These are phyloP conservation scores for Blastobotrys apis DNA, from an alignment of 1,139 yeast genomes.

Conservation along the genomic window DNA sequence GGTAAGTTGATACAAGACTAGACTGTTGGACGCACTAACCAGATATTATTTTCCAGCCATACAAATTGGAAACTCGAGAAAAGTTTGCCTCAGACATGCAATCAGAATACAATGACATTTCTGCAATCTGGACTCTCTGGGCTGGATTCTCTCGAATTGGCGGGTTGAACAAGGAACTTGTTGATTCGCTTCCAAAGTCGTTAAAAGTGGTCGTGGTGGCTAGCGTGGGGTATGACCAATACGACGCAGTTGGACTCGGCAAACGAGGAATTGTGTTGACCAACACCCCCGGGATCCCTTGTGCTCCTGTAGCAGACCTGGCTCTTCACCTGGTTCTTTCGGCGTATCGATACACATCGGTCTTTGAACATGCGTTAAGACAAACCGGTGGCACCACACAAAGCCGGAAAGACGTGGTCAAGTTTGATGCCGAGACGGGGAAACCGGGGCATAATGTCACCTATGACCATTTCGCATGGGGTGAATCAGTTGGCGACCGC, in stretches of 20 bases:
- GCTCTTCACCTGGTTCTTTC: conserved; percentile 58
- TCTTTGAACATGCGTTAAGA: conserved; percentile 46
- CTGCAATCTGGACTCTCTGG: conserved; percentile 29
- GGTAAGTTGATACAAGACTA: conserved; percentile 1
- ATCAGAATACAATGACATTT: conserved; percentile 27
- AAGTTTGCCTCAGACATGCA: conserved; percentile 29
- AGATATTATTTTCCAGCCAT: conserved; percentile 5
- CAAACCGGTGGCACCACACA: conserved; percentile 41
- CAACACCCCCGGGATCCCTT: conserved; percentile 51
- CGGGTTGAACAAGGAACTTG: conserved; percentile 36
- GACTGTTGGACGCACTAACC: background rate
- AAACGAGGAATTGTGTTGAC: conserved; percentile 51
- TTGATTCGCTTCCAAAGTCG: conserved; percentile 48
- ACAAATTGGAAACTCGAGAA: conserved; percentile 19
- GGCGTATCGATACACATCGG: conserved; percentile 57
- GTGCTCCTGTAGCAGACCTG: conserved; percentile 74
- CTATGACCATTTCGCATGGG: conserved; percentile 15
- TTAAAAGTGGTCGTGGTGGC: conserved; percentile 59
- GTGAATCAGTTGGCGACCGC: conserved; percentile 17
- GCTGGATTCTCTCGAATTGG: conserved; percentile 21
- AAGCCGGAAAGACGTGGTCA: conserved; percentile 35
- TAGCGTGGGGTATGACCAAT: conserved; percentile 66
- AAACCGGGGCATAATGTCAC: conserved; percentile 37
- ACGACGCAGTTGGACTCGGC: conserved; percentile 45
- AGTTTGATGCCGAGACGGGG: conserved; percentile 25